Evolutionary conservation across 2,329 filamentous ascomycete genomes (phyloP).

Genomic region (Huntiella decipiens): DNA sequence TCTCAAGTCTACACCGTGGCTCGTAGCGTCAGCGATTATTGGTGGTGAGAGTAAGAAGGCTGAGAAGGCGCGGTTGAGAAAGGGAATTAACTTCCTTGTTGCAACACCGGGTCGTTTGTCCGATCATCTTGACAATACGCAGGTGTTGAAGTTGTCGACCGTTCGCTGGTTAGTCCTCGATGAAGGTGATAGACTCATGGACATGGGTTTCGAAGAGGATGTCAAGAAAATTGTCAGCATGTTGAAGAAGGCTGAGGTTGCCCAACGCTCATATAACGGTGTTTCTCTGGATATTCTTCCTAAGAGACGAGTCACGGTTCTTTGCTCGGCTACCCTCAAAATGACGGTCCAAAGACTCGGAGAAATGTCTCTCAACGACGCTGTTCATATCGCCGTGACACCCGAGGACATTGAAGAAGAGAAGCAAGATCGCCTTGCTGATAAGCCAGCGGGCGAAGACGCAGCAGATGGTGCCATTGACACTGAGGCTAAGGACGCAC

Average conservation of each 20-base stretch:
- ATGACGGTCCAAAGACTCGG: constrained; percentile 89
- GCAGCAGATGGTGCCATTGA: constrained; percentile 5
- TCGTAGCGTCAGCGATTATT: constrained; percentile 72
- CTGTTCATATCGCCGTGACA: constrained; percentile 61
- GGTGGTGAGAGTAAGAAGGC: constrained; percentile 53
- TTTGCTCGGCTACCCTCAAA: constrained; percentile 96
- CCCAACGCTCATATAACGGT: constrained; percentile 39
- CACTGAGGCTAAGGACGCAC: constrained; percentile 1
- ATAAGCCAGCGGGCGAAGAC: constrained; percentile 17
- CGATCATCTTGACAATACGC: constrained; percentile 84
- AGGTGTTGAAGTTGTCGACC: constrained; percentile 69
- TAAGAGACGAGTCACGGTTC: constrained; percentile 60
- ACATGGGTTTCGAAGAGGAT: constrained; percentile 90
- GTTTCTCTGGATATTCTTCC: constrained; percentile 45
- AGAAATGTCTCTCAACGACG: constrained; percentile 87
- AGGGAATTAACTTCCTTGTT: constrained; percentile 88
- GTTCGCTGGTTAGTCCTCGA: constrained; percentile 90
- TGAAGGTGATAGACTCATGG: constrained; percentile 96
- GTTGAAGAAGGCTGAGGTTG: constrained; percentile 45
- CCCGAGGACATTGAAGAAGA: constrained; percentile 27
- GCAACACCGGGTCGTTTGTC: constrained; percentile 81
- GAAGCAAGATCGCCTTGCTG: constrained; percentile 17
- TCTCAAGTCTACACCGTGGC: constrained; percentile 77
- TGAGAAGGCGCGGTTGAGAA: constrained; percentile 83
- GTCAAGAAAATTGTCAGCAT: constrained; percentile 70